These are phyloP conservation scores for Acanthamoeba triangularis DNA, from an alignment of 208 protist genomes.

Conservation along the genomic window DNA sequence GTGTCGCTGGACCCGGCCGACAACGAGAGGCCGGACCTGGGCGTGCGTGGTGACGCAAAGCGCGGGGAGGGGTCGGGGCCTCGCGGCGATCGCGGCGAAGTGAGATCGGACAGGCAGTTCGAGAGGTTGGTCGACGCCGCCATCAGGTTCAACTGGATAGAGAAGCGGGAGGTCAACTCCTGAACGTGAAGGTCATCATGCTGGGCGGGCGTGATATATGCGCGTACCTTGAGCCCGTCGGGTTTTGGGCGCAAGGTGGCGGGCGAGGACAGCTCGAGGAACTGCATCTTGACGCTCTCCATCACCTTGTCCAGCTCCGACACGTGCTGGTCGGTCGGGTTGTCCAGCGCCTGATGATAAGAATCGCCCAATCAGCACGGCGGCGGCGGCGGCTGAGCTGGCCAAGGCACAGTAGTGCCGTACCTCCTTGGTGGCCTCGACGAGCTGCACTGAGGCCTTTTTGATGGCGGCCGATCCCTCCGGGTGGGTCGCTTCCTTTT, in stretches of 20 bases:
- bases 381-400: not conserved
- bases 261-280: not conserved
- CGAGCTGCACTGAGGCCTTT: not conserved
- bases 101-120: constrained; percentile 1
- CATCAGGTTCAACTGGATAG: not conserved
- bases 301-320: not conserved
- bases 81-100: not conserved
- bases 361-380: not conserved
- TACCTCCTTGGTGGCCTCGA: not conserved
- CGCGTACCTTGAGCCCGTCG: not conserved
- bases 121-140: not conserved
- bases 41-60: not conserved
- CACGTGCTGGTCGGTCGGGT: not conserved
- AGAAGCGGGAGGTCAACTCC: too few species aligned
- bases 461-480: not conserved
- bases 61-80: not conserved
- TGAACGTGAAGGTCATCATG: not conserved
- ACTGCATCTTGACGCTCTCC: constrained; percentile 4
- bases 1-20: too few species aligned
- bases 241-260: not conserved
- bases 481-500: not conserved
- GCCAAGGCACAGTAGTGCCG: not conserved
- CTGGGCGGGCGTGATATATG: not conserved
- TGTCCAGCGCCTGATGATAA: not conserved
- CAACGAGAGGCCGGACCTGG: not conserved